Conservation (phyloP, 2,329 filamentous ascomycete species). For the Beauveria pseudobassiana region DNA sequence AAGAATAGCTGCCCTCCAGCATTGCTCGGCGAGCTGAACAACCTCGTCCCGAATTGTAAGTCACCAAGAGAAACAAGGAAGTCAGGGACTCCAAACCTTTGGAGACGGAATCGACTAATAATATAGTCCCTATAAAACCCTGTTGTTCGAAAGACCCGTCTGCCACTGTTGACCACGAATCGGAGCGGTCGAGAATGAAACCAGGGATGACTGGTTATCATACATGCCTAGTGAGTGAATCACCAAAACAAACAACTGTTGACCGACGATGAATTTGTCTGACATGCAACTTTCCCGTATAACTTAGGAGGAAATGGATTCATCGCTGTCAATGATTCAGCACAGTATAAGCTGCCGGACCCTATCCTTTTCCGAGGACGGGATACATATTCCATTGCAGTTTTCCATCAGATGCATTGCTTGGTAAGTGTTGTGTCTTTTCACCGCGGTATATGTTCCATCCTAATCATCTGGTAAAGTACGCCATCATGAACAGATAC, state of each 20-base stretch:
- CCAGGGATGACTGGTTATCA: background rate
- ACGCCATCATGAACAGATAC: background rate
- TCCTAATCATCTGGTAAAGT: background rate
- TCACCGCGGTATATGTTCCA: no score
- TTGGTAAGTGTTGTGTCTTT: background rate
- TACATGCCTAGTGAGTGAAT: background rate
- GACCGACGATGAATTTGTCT: background rate
- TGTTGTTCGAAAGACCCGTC: background rate
- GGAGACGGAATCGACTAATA: no score
- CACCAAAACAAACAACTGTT: rapidly evolving
- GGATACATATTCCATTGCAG: background rate
- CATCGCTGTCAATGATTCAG: background rate
- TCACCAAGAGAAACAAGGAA: no score
- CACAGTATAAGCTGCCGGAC: background rate
- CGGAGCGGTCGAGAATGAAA: background rate
- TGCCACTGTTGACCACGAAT: background rate
- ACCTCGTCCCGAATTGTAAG: background rate
- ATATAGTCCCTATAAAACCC: background rate
- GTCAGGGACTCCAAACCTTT: background rate
- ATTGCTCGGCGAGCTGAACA: background rate
- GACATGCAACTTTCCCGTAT: no score
- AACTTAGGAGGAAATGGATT: background rate
- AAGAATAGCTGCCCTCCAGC: background rate
- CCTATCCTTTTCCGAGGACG: background rate
- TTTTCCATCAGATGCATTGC: background rate